Evolutionary conservation across 495 filamentous ascomycete genomes (phyloP), one percentile per base, ranked within the genome.

Genomic region (Xylaria palmicola): DNA sequence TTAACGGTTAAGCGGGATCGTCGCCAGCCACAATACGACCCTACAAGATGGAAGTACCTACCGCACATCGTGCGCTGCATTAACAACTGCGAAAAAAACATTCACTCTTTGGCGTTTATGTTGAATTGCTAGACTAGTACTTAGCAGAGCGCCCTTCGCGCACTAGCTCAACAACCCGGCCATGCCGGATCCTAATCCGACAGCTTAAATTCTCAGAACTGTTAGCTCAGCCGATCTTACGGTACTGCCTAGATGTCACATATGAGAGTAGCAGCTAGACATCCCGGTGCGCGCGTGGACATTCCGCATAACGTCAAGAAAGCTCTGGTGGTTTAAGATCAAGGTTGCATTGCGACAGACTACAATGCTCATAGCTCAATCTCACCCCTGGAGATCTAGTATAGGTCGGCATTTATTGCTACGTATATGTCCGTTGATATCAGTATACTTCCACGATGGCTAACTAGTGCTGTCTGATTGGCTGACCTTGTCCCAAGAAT

Each of bases 21-120:
- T 56, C 61, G 57, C 60, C 62, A 72, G 67, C 66, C 66, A 69
- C 60, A 61, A 55, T 63, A 50, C 58, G 26, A 60, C 58, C 60
- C 57, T 58, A 59, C 37, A 47, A 48, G 32, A 40, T 48, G 24
- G 19, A 27, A 52, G 48, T 49, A 59, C 56, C 32, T 59, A 37
- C n/a, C 19, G 24, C 34, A 59, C 20, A 36, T 59, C 40, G 17
- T 55, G 26, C 50, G 12, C 50, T 53, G n/a, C 50, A 53, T 29
- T 12, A 34, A 22, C 22, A 40, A 32, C 22, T 39, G 43, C 9
- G 17, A 40, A 41, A 22, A 6, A 29, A 5, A n/a, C 17, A 24
- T 30, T 32, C 45, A 48, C 19, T 13, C 15, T n/a, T 10, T 15
- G 37, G 13, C 36, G 36, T 27, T 44, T 26, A 13, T n/a, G n/a